Percentiles rank a stretch among this genome's conserved stretches.
phyloP scores from a whole-genome alignment of 352 stramenopile species.

The Elongisporangium undulatum region DNA sequence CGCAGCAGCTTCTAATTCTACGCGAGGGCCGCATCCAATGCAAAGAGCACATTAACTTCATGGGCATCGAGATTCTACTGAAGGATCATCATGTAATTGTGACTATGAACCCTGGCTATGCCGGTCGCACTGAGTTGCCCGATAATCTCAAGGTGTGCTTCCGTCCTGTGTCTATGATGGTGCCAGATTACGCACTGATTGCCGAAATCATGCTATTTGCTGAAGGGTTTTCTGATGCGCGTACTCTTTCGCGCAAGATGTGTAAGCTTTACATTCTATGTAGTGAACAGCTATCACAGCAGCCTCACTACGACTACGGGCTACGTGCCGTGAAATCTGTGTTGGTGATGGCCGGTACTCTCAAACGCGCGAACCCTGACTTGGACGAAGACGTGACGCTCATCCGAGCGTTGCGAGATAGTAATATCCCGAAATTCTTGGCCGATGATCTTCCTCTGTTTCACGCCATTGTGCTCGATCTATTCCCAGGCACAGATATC shows the following conservation, averaged over 20 bases:
- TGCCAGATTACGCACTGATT: conserved; percentile 94
- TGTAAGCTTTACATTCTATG: conserved; percentile 94
- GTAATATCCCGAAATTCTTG: conserved; percentile 95
- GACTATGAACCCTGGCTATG: conserved; percentile 97
- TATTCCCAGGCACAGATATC: conserved; percentile 88
- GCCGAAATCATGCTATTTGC: conserved; percentile 97
- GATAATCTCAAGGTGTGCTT: conserved; percentile 97
- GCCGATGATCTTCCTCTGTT: conserved; percentile 91
- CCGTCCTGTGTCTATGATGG: conserved; percentile 96
- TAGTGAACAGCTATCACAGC: conserved; percentile 91
- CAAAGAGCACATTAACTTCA: conserved; percentile 93
- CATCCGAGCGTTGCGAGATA: conserved; percentile 86
- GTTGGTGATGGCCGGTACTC: conserved; percentile 88
- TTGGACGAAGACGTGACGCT: conserved; percentile 89
- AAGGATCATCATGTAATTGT: conserved; percentile 97
- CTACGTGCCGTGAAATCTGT: conserved; percentile 91
- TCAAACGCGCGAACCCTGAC: conserved; percentile 79
- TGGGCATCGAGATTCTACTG: conserved; percentile 94
- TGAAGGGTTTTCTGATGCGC: conserved; percentile 93
- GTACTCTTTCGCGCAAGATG: conserved; percentile 94
- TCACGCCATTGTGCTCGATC: conserved; percentile 87
- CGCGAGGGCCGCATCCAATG: conserved; percentile 74
- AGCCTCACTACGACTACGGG: conserved; percentile 95
- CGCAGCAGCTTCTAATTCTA: conserved; percentile 84
- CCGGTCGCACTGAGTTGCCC: conserved; percentile 93